phyloP scores from a whole-genome alignment of 169 alveolate genomes.

The Eimeria sp. region DNA sequence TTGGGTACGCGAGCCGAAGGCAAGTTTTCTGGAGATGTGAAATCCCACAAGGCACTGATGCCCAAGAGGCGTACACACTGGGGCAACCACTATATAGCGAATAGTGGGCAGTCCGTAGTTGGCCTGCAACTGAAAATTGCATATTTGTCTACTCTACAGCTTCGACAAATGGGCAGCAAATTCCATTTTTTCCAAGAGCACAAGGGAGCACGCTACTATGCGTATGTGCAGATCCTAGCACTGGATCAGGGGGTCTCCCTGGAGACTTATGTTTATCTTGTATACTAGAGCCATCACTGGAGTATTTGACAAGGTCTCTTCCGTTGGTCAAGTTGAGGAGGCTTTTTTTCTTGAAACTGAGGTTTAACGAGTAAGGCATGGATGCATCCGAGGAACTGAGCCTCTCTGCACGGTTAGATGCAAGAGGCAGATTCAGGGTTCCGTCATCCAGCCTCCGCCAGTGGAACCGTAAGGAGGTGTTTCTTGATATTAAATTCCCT shows the following conservation, averaged over 20 bases:
- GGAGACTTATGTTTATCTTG: neutral
- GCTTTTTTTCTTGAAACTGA: neutral
- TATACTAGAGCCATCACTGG: neutral
- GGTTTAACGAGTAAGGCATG: neutral
- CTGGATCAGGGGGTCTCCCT: neutral
- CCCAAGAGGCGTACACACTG: neutral
- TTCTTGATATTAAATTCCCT: neutral
- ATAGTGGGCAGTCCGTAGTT: no score
- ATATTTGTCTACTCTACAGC: no score
- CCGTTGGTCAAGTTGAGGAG: neutral
- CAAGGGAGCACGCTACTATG: neutral
- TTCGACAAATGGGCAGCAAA: neutral
- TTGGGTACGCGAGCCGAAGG: neutral
- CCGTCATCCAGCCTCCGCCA: neutral
- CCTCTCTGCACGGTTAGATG: neutral
- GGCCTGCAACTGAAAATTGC: no score
- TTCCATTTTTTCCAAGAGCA: neutral
- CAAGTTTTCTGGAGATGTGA: neutral
- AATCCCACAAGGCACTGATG: neutral
- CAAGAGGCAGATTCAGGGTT: neutral
- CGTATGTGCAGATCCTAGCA: neutral
- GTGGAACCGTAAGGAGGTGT: neutral
- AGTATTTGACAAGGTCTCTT: neutral
- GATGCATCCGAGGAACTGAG: neutral
- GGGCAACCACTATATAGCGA: neutral